Evolutionary conservation across 768 basidiomycete genomes (phyloP), one percentile per base, ranked within the genome.

Genomic region (Pholiota molesta): DNA sequence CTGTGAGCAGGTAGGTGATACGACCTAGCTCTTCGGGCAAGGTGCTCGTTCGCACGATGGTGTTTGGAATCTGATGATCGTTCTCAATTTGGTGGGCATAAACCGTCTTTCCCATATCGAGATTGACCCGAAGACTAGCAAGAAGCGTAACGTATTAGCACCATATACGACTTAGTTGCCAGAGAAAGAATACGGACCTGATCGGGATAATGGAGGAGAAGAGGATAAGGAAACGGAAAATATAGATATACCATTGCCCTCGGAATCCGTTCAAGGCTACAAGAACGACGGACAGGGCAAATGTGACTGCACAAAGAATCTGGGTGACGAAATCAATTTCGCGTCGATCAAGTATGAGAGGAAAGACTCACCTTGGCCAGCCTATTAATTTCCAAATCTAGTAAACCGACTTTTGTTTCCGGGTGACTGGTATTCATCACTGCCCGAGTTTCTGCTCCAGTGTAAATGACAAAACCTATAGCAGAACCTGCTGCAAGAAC

Each of bases 191-290:
- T 11, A 45, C 58, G 9, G 54, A 94, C 97, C 95, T 97, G 77
- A 99, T 99, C 26, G 97, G 97, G 71, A 99, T 99, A 74, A 99
- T 99, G 29, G 95, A 97, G 53, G 97, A 98, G 78, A 99, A 99
- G 21, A 99, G 82, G 71, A 99, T 99, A 57, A 99, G 81, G 75
- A 99, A 99, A 19, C 97, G 86, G 77, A 98, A 91, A 31, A 98
- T 90, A 71, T 98, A 98, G 66, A 98, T 89, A 72, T 95, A 97
- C 94, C 97, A 98, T 52, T 86, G 82, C 4, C 97, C 97, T 21
- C 97, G 81, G 80, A 99, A 99, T 14, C 97, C 96, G 68, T 99
- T 99, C 62, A 98, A 75, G 0, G 96, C 97, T 10, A 99, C 97
- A 23, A 99, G 88, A 37, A 91, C 87, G 29, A 99, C 75, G 0